Evolutionary conservation across 306 rosid genomes (phyloP), one percentile per base, ranked within the genome.

Genomic region (Inga laurina): DNA sequence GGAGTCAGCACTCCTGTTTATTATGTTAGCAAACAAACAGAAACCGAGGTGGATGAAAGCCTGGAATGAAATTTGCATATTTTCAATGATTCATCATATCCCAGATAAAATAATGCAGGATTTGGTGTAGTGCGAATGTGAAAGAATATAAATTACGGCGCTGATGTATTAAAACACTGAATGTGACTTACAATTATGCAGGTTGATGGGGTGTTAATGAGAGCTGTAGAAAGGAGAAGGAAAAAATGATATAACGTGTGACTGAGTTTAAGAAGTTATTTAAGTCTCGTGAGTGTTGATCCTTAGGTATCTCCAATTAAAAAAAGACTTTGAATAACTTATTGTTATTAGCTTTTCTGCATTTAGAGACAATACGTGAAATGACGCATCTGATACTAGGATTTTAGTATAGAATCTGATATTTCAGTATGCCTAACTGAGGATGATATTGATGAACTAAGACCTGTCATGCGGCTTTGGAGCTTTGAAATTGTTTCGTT

Each of bases 401-500:
- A 16, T 74, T 56, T 44, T 30, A 75, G 68, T 52, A 16, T 52
- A 44, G 43, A 52, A 44, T 44, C 44, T 77, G 37, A 52, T 72
- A 78, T 22, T 41, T 11, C 64, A 62, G 35, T 13, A 10, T 64
- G 78, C 77, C 52, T 22, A 34, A 35, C 6, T 61, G 59, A 18
- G n/a, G 51, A 74, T 57, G 16, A 27, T 59, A 46, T 69, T 86
- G 35, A 69, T 35, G 9, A 43, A 41, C 46, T 39, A 35, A 74
- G 54, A 27, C 8, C 34, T 69, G 75, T 27, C 56, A 18, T 14
- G 6, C 5, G 18, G 76, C 68, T 79, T 82, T 84, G 70, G 46
- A 67, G 69, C 72, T 3, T 76, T 56, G 77, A 64, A 75, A 46
- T 76, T 75, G 73, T 69, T 48, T 72, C 15, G 22, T 65, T 62